Evolutionary conservation across 1,139 yeast genomes (phyloP), one percentile per base, ranked within the genome.

Genomic region (Candida neerlandica): DNA sequence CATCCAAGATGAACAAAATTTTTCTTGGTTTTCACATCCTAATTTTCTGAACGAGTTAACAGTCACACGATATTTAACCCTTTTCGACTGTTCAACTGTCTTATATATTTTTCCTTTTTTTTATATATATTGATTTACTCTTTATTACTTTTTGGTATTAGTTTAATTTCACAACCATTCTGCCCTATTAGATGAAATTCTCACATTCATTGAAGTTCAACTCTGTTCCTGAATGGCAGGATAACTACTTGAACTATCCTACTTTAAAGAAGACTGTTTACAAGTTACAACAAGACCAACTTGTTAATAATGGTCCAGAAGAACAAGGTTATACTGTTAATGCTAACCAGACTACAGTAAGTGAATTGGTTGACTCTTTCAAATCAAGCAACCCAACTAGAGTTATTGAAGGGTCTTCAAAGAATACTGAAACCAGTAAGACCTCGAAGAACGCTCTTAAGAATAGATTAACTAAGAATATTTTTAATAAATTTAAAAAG

Each of bases 141-240:
- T 40, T 30, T 40, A 12, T 16, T 16, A 19, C 32, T 41, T 30
- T 11, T 27, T 29, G 16, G 7, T 27, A 15, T 41, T 41, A 18
- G 18, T 15, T 29, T 27, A 9, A 10, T 41, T 41, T 41, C 34
- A 27, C 35, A 26, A 14, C 43, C 26, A 29, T 29, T 29, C 6
- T n/a, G n/a, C n/a, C 30, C 10, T 37, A 18, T 23, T 16, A 42
- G n/a, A 86, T 86, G 94, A 86, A 86, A 74, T 86, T 86, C 64
- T 78, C 86, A 45, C 88, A 85, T 58, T 83, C 90, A 35, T 73
- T 86, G 50, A 88, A 85, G 66, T 85, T 86, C 67, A 86, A 86
- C 64, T 88, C 89, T 19, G 92, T 86, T 33, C 92, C 94, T 4
- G 94, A 86, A 61, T 86, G 94, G 92, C 77, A 85, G 47, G 82